Base-by-base conservation (phyloP, 148 eudicot genomes). In the Chenopodium suecicum region DNA sequence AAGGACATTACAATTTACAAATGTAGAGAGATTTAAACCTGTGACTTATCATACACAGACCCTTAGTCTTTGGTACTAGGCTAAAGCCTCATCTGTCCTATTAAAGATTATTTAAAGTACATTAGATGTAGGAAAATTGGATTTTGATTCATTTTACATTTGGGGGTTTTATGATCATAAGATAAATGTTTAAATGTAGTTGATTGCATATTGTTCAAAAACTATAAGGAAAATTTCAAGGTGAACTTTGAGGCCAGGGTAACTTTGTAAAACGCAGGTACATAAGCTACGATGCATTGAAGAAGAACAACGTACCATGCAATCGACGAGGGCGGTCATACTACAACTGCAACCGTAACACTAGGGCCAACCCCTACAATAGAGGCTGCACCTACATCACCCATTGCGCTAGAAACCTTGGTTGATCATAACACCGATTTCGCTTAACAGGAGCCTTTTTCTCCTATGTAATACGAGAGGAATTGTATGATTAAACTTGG, bases 321-420 rank as follows among this genome's bases (percentile, higher is more conserved):
- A 77, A 23, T 19, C 80, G 70, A 25, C 65, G 76, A 1, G 90
- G 90, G 20, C 68, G 56, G 10, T 88, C 90, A 1, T 88, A 88
- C 88, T 88, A 88, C 83, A 79, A 88, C 37, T 88, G 90, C 72
- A 78, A 78, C 9, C 20, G 80, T 0, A 80, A 77, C 22, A 68
- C 23, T 22, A 72, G 76, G 62, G 87, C 85, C 4, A 88, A 88
- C 83, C 90, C 90, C 17, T 88, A 88, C 84, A 68, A 70, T 6
- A 81, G 88, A 31, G 88, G 87, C 3, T 88, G 90, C 85, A 81
- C 77, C 72, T 82, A 71, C 80, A 88, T 88, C 81, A 88, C 90
- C 71, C 85, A 72, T 41, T 88, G 88, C 6, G 82, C 75, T 13
- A 74, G 86, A 41, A 78, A 80, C 74, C 63, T 83, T 23, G 77